These are phyloP conservation scores for Triticum urartu DNA, from an alignment of 176 grass and related monocot genomes.

Conservation along the genomic window DNA sequence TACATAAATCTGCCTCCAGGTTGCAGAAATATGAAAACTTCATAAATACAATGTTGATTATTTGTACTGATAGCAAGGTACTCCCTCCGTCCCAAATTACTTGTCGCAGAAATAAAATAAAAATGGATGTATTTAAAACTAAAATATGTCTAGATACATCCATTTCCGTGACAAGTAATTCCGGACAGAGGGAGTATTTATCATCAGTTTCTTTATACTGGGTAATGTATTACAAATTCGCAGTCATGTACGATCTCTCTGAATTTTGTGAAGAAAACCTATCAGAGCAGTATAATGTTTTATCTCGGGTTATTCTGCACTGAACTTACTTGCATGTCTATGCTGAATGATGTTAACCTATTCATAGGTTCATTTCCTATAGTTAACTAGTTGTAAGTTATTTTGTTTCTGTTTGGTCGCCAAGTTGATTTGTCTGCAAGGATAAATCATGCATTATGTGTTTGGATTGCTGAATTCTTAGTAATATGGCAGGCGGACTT, in stretches of 20 bases:
- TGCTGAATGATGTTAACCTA: not conserved
- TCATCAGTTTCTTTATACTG: not conserved
- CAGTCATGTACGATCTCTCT: conserved; percentile 12
- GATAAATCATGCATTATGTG: conserved; percentile 14
- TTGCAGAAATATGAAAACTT: not conserved
- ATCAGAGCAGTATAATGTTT: conserved; percentile 21
- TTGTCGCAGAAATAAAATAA: too few relatives aligned
- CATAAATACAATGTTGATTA: not conserved
- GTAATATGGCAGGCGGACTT: conserved; percentile 26
- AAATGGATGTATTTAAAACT: too few relatives aligned
- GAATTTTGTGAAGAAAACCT: conserved; percentile 13
- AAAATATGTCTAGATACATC: too few relatives aligned
- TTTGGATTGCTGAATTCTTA: conserved; percentile 22
- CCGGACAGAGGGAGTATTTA: too few relatives aligned
- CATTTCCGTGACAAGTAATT: too few relatives aligned
- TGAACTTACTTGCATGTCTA: conserved; percentile 12
- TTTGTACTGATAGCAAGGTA: conserved; percentile 1
- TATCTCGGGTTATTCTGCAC: not conserved
- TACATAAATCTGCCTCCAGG: not conserved
- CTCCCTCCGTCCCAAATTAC: too few relatives aligned
- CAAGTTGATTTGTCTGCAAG: not conserved
- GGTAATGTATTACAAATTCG: conserved; percentile 16
- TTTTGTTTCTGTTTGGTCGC: not conserved
- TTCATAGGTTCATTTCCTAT: not conserved
- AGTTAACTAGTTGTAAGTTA: not conserved